Evolutionary conservation across 306 rosid genomes (phyloP), one percentile per base, ranked within the genome.

Genomic region (Corylus americana): DNA sequence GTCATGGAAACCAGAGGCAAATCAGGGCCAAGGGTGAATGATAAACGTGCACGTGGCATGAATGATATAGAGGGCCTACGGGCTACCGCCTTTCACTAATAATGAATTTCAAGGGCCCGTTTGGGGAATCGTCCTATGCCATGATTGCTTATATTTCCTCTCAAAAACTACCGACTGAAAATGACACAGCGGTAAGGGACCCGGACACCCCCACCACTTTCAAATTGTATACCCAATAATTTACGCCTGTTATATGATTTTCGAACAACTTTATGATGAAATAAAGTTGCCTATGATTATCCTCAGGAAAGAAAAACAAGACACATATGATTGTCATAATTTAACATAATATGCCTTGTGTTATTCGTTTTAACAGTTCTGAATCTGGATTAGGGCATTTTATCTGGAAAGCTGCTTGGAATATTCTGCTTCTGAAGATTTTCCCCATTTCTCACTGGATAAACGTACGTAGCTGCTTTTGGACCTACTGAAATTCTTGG

Each of bases 71-170:
- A 35, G 25, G 48, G 71, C 47, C 71, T 39, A 66, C 45, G 12
- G 2, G 10, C 27, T n/a, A 12, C 11, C 29, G n/a, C 49, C 71
- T 13, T 5, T 37, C 16, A 3, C 71, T 6, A 22, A 7, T 37
- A 61, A 64, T 64, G 35, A 66, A 66, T 66, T 66, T 66, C 11
- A 37, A 35, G 71, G 44, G 22, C 20, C 45, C 71, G 17, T 66
- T 37, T 37, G 6, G 22, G 16, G 14, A 47, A 17, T 66, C 48
- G 11, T 66, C 17, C 2, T 7, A 37, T 16, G 20, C 7, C 48
- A 16, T 44, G 14, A 47, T 37, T 37, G 5, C 25, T 16, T 16
- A 37, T 35, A 31, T 39, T 59, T 66, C 71, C 20, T 37, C 13
- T 8, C 71, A 37, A 37, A 17, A 14, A 37, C 11, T 39, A 7